A percentile compares a stretch with the other conserved stretches of the same genome.
Conservation (phyloP, 441 rosid genomes). For the Melastoma candidum region DNA sequence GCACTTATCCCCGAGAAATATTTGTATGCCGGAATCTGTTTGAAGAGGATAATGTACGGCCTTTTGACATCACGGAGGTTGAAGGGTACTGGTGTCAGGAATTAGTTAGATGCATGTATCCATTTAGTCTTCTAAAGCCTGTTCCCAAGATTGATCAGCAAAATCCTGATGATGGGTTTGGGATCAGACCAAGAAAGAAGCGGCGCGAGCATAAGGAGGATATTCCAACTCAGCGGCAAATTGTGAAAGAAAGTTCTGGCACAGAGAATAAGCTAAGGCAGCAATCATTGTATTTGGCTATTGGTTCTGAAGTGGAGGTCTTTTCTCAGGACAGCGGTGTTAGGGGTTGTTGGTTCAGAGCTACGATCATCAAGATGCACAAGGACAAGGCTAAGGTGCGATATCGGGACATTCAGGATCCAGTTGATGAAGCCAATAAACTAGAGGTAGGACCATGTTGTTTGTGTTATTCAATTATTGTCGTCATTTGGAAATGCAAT, state of each 20-base stretch:
- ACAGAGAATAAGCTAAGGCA: slow-evolving; percentile 16
- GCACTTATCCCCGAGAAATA: slow-evolving; percentile 24
- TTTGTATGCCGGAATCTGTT: slow-evolving; percentile 55
- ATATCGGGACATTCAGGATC: slow-evolving; percentile 61
- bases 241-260: slow-evolving; percentile 16
- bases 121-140: slow-evolving; percentile 19
- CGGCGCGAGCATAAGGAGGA: slow-evolving; percentile 24
- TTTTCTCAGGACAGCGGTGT: slow-evolving; percentile 80
- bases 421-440: slow-evolving; percentile 55
- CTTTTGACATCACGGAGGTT: slow-evolving; percentile 55
- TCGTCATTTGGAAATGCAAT: neutral
- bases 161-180: slow-evolving; percentile 21
- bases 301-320: slow-evolving; percentile 62
- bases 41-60: slow-evolving; percentile 41
- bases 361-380: slow-evolving; percentile 44
- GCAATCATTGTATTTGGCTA: slow-evolving; percentile 19
- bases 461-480: neutral
- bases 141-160: slow-evolving; percentile 19
- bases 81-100: slow-evolving; percentile 79
- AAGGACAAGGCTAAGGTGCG: slow-evolving; percentile 71
- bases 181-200: slow-evolving; percentile 42
- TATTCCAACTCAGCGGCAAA: slow-evolving; percentile 9
- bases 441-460: slow-evolving; percentile 38
- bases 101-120: slow-evolving; percentile 29
- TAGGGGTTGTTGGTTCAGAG: slow-evolving; percentile 84